A percentile compares a stretch with the other conserved stretches of the same genome.
Evolutionary conservation across 2,329 filamentous ascomycete genomes (phyloP).

Genomic region (Penicillium glabrum): DNA sequence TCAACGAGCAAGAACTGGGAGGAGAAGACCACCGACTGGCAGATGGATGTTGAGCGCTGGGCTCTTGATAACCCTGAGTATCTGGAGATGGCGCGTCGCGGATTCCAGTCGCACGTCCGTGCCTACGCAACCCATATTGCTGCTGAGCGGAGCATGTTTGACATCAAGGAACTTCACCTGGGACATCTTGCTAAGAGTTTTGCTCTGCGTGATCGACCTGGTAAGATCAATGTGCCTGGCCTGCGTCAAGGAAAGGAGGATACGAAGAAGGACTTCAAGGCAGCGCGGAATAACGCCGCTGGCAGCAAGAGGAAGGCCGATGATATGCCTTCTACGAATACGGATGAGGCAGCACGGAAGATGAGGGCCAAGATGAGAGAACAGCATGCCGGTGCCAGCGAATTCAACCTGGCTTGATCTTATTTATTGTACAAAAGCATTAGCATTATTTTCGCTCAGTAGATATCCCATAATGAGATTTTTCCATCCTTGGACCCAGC

Average conservation of each 20-base stretch:
- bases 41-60: conserved; percentile 67
- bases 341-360: conserved; percentile 50
- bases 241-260: conserved; percentile 51
- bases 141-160: conserved; percentile 81
- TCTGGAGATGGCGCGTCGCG: conserved; percentile 78
- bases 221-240: conserved; percentile 65
- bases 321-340: conserved; percentile 34
- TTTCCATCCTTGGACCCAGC: conserved; percentile 93
- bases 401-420: conserved; percentile 58
- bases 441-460: conserved; percentile 49
- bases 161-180: conserved; percentile 86
- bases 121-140: conserved; percentile 93
- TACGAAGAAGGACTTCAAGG: conserved; percentile 49
- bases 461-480: conserved; percentile 93
- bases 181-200: conserved; percentile 95
- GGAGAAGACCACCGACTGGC: conserved; percentile 65
- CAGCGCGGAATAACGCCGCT: conserved; percentile 36
- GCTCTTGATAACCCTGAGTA: conserved; percentile 63
- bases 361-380: conserved; percentile 56
- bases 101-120: conserved; percentile 87
- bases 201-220: conserved; percentile 82
- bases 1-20: conserved; percentile 59
- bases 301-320: conserved; percentile 38
- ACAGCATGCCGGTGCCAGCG: conserved; percentile 52
- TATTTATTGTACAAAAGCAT: conserved; percentile 30